Conservation (phyloP, 306 rosid species). For the Cajanus cajan region DNA sequence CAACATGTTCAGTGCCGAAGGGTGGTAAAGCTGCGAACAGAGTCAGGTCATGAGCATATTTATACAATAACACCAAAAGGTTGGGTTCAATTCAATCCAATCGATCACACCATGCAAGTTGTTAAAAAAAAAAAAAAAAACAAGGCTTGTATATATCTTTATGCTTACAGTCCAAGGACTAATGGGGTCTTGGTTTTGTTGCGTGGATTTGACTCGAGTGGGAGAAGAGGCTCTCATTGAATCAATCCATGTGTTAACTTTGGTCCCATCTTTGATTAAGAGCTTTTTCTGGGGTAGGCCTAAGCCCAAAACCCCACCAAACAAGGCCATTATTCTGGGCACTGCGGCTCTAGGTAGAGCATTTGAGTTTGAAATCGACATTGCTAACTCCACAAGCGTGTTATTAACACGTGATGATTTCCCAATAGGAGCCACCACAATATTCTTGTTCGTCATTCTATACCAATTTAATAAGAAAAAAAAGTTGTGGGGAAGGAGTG, state of each 20-base stretch:
- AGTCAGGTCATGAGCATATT: neutral
- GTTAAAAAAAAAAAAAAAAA: neutral
- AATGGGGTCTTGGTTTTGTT: slow-evolving; percentile 30
- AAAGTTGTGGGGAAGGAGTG: neutral
- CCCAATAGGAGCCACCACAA: slow-evolving; percentile 36
- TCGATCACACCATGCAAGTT: neutral
- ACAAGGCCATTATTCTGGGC: slow-evolving; percentile 38
- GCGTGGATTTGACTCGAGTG: slow-evolving; percentile 43
- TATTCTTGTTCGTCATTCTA: slow-evolving; percentile 68
- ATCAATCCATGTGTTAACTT: slow-evolving; percentile 65
- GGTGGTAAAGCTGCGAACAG: slow-evolving; percentile 58
- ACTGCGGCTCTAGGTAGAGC: slow-evolving; percentile 32
- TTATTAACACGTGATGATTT: slow-evolving; percentile 46
- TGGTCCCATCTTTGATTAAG: slow-evolving; percentile 33
- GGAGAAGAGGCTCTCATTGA: slow-evolving; percentile 95
- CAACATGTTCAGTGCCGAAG: slow-evolving; percentile 74
- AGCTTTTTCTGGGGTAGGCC: slow-evolving; percentile 43
- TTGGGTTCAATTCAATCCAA: neutral
- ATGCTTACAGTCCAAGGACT: slow-evolving; percentile 63
- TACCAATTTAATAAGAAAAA: neutral
- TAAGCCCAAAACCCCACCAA: slow-evolving; percentile 38
- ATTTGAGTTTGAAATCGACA: slow-evolving; percentile 37
- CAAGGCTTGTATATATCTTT: neutral
- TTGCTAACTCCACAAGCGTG: slow-evolving; percentile 38
- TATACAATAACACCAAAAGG: neutral